Evolutionary conservation across 2,329 filamentous ascomycete genomes (phyloP).

Genomic region (Venturia asperata): DNA sequence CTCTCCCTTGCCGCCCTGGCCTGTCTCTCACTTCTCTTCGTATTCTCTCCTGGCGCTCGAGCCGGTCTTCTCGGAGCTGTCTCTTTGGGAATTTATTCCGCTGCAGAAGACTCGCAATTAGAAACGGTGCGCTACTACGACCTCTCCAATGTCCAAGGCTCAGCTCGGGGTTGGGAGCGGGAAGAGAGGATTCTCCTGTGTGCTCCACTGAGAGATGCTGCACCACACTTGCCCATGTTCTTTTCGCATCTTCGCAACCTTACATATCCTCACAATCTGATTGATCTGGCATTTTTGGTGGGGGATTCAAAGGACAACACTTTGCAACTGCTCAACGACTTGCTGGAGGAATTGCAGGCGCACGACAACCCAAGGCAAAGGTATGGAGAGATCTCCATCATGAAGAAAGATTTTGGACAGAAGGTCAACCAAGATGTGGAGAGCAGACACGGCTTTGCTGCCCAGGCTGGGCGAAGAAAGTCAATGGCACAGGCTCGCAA

Average conservation of each 20-base stretch:
- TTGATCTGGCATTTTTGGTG: conserved; percentile 92
- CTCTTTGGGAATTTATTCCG: conserved; percentile 61
- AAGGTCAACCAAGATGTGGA: conserved; percentile 97
- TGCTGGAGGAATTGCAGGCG: conserved; percentile 71
- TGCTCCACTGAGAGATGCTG: conserved; percentile 86
- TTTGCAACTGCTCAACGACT: conserved; percentile 64
- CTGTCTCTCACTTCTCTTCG: conserved; percentile 56
- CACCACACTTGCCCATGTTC: conserved; percentile 92
- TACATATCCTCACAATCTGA: conserved; percentile 92
- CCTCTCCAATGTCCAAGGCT: conserved; percentile 82
- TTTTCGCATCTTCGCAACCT: conserved; percentile 96
- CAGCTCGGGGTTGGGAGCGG: conserved; percentile 87
- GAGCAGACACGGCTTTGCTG: conserved; percentile 93
- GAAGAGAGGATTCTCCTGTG: conserved; percentile 94
- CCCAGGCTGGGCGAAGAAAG: conserved; percentile 87
- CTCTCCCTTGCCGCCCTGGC: conserved; percentile 51
- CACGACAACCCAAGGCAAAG: conserved; percentile 71
- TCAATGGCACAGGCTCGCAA: conserved; percentile 97
- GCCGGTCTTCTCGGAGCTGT: conserved; percentile 53
- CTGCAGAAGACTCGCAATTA: conserved; percentile 65
- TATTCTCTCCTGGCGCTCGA: conserved; percentile 69
- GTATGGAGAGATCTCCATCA: conserved; percentile 94
- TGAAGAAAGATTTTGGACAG: conserved; percentile 98
- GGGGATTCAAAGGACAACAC: conserved; percentile 96
- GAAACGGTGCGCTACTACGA: conserved; percentile 98